These are phyloP conservation scores for Gossypium herbaceum DNA, from an alignment of 345 rosid genomes.

Conservation along the genomic window DNA sequence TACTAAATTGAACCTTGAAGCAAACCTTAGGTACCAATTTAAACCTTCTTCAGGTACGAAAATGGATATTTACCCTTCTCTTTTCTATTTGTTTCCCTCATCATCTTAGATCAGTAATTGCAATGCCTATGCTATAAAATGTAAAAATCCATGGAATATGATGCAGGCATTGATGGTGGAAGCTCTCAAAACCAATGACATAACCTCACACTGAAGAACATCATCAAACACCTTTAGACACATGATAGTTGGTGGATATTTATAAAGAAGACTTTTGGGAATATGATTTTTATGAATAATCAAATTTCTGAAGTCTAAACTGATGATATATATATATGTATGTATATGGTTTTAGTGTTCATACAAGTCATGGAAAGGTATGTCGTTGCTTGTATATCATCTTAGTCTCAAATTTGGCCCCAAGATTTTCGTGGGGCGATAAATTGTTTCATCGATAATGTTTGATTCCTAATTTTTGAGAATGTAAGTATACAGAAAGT, in stretches of 20 bases:
- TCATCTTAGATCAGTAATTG: not conserved
- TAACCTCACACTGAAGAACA: not conserved
- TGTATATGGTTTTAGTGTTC: not conserved
- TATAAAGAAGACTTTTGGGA: not conserved
- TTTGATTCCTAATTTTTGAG: not conserved
- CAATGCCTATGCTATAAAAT: not conserved
- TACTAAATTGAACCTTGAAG: too few species aligned
- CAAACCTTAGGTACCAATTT: too few species aligned
- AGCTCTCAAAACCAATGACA: not conserved
- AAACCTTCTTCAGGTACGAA: too few species aligned
- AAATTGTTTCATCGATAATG: not conserved
- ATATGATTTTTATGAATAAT: not conserved
- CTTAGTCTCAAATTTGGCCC: not conserved
- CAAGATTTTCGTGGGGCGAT: not conserved
- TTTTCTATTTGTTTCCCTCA: too few species aligned
- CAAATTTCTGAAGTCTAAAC: not conserved
- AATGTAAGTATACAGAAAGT: not conserved
- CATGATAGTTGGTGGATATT: not conserved
- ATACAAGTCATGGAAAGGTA: not conserved
- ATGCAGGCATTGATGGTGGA: conserved; percentile 2
- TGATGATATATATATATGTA: not conserved
- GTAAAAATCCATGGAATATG: not conserved
- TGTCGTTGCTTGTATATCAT: not conserved
- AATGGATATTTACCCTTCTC: too few species aligned
- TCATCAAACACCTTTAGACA: not conserved